These are phyloP conservation scores for Durusdinium trenchii DNA, from an alignment of 73 alveolate genomes.

Conservation along the genomic window DNA sequence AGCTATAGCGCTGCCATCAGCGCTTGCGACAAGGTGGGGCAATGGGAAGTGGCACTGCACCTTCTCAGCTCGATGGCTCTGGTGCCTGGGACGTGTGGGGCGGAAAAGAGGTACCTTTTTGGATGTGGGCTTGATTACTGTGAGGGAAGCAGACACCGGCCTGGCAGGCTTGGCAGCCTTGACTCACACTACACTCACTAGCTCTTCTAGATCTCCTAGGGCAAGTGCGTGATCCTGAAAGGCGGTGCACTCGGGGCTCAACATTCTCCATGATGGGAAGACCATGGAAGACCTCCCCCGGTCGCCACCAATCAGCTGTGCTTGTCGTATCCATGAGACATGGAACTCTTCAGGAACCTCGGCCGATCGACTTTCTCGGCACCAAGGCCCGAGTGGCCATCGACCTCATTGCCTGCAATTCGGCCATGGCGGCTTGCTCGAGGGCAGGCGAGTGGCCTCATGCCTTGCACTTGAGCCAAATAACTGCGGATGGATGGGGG, in stretches of 20 bases:
- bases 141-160: not conserved
- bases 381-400: not conserved
- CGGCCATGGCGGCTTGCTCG: slow-evolving; percentile 38
- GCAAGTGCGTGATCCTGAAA: too few species aligned
- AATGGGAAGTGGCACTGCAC: not conserved
- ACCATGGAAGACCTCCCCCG: too few species aligned
- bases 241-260: too few species aligned
- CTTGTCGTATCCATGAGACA: not conserved
- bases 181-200: too few species aligned
- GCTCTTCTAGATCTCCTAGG: too few species aligned
- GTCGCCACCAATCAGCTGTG: not conserved
- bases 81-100: not conserved
- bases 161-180: not conserved
- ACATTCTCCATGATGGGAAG: too few species aligned
- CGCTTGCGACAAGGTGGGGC: slow-evolving; percentile 9
- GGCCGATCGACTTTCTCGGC: not conserved
- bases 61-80: not conserved
- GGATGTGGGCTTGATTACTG: not conserved
- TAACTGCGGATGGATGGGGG: not conserved
- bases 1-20: not conserved
- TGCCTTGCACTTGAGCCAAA: not conserved
- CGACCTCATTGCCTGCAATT: not conserved
- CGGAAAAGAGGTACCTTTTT: not conserved
- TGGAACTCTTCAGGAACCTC: not conserved
- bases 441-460: not conserved